Evolutionary conservation across 2,329 filamentous ascomycete genomes (phyloP).

Genomic region (Albophoma yamanashiensis): DNA sequence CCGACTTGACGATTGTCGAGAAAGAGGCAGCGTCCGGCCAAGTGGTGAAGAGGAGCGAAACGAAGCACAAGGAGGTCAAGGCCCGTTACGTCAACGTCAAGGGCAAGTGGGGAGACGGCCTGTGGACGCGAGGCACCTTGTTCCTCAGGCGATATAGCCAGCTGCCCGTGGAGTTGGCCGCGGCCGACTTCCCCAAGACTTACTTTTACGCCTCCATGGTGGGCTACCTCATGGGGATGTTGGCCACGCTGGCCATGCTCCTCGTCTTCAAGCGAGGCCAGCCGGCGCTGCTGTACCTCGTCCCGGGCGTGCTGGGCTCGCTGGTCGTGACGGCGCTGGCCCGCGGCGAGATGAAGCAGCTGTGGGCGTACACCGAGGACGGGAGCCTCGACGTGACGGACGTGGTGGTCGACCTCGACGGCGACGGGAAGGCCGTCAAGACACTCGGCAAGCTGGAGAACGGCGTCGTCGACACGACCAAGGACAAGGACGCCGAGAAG

Average conservation of each 20-base stretch:
- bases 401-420: slow-evolving; percentile 44
- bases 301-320: slow-evolving; percentile 68
- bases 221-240: slow-evolving; percentile 72
- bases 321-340: slow-evolving; percentile 64
- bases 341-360: slow-evolving; percentile 59
- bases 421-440: slow-evolving; percentile 33
- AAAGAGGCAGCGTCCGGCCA: slow-evolving; percentile 21
- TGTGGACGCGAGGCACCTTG: slow-evolving; percentile 51
- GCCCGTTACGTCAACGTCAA: slow-evolving; percentile 46
- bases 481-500: slow-evolving; percentile 11
- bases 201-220: slow-evolving; percentile 72
- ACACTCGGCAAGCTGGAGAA: slow-evolving; percentile 25
- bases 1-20: slow-evolving; percentile 21
- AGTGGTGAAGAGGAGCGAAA: slow-evolving; percentile 22
- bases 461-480: slow-evolving; percentile 24
- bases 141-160: slow-evolving; percentile 13
- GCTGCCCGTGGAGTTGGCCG: slow-evolving; percentile 21
- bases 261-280: slow-evolving; percentile 72
- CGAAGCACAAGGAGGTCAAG: slow-evolving; percentile 38
- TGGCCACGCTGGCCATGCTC: slow-evolving; percentile 66
- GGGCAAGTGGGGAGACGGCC: slow-evolving; percentile 70
- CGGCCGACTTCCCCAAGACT: slow-evolving; percentile 59
- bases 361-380: slow-evolving; percentile 79
- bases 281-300: slow-evolving; percentile 84
- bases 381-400: slow-evolving; percentile 44